A percentile compares a stretch with the other conserved stretches of the same genome.
phyloP scores from a whole-genome alignment of 2,329 filamentous ascomycete species.

The Cladobotryum mycophilum region DNA sequence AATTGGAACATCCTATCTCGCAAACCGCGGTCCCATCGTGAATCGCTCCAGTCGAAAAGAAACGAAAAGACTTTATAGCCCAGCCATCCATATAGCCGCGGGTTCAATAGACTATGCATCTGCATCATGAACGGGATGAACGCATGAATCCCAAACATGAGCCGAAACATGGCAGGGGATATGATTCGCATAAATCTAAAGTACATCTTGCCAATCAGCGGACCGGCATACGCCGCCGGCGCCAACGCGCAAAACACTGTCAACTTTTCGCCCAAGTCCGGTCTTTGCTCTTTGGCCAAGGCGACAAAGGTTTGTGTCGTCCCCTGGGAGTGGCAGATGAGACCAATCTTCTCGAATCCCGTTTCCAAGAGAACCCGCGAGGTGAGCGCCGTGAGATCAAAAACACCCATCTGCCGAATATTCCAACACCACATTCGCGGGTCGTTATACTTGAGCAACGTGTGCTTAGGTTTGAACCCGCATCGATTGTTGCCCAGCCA shows the following conservation, averaged over 20 bases:
- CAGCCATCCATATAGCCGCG: conserved; percentile 67
- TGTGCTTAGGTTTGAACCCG: conserved; percentile 74
- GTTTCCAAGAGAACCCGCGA: conserved; percentile 77
- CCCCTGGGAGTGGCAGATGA: conserved; percentile 85
- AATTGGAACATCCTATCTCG: conserved; percentile 86
- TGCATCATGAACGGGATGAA: conserved; percentile 94
- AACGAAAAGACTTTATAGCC: conserved; percentile 88
- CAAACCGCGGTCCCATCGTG: conserved; percentile 74
- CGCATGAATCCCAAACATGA: conserved; percentile 84
- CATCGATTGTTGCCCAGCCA: conserved; percentile 95
- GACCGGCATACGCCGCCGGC: conserved; percentile 83
- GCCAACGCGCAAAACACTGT: conserved; percentile 88
- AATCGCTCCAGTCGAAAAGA: conserved; percentile 82
- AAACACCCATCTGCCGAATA: conserved; percentile 85
- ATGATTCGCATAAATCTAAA: conserved; percentile 88
- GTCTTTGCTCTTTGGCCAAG: conserved; percentile 81
- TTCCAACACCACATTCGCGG: conserved; percentile 98
- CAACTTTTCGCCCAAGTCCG: conserved; percentile 73
- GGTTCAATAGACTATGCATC: conserved; percentile 63
- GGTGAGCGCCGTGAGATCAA: conserved; percentile 77
- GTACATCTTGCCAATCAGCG: conserved; percentile 77
- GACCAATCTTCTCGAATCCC: conserved; percentile 72
- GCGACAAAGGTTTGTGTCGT: conserved; percentile 85
- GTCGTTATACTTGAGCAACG: conserved; percentile 62
- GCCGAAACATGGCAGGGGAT: conserved; percentile 65